Conservation (phyloP, 495 filamentous ascomycete genomes). For the Penicillium maclennaniae region DNA sequence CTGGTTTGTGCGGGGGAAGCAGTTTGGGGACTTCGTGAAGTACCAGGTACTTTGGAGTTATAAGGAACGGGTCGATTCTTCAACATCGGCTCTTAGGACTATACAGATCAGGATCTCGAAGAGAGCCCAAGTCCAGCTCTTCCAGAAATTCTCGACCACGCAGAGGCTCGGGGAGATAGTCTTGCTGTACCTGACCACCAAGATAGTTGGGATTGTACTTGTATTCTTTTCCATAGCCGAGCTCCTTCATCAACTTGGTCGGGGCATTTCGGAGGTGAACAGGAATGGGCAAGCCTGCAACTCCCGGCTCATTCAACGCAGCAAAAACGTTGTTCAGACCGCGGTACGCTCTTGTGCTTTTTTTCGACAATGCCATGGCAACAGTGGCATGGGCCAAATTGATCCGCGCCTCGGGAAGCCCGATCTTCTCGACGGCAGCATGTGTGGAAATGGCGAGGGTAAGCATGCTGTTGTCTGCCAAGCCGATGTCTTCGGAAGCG, state of each 20-base stretch:
- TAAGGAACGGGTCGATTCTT: not conserved
- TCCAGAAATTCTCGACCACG: constrained; percentile 71
- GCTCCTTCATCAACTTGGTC: constrained; percentile 85
- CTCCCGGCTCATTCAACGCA: constrained; percentile 70
- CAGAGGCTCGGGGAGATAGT: constrained; percentile 79
- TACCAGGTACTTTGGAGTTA: not conserved
- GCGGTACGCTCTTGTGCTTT: constrained; percentile 82
- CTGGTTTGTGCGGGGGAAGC: not conserved
- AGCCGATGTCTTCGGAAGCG: constrained; percentile 85
- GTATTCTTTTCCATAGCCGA: constrained; percentile 86
- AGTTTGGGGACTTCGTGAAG: not conserved
- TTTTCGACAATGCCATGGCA: constrained; percentile 75
- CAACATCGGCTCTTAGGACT: not conserved
- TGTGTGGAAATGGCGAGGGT: constrained; percentile 80
- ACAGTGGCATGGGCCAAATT: constrained; percentile 84
- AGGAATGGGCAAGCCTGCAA: constrained; percentile 76
- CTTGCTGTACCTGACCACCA: constrained; percentile 81
- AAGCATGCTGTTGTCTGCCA: constrained; percentile 85
- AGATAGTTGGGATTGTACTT: constrained; percentile 93
- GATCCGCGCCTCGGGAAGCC: constrained; percentile 91
- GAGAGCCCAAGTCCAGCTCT: constrained; percentile 72
- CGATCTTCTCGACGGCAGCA: constrained; percentile 81
- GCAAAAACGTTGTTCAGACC: constrained; percentile 74
- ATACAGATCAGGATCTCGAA: constrained; percentile 61
- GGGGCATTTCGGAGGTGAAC: constrained; percentile 89